Evolutionary conservation across 2,329 filamentous ascomycete genomes (phyloP).

Genomic region (Ascochyta rabiei): DNA sequence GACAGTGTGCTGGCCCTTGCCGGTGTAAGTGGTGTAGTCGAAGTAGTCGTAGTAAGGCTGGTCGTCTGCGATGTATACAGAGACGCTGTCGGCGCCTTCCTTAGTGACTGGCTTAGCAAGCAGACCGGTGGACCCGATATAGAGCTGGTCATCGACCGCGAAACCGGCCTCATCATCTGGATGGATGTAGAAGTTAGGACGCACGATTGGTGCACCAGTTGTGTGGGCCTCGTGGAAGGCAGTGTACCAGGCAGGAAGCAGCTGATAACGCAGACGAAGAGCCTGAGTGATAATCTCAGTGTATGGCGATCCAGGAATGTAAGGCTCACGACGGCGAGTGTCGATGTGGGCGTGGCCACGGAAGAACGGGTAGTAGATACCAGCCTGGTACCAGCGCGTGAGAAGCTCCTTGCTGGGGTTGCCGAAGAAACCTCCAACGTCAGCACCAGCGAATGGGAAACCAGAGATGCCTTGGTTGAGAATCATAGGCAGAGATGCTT

Average conservation of each 20-base stretch:
- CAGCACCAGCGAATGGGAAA: constrained; percentile 91
- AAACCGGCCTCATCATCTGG: constrained; percentile 88
- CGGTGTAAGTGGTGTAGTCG: constrained; percentile 77
- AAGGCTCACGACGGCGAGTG: constrained; percentile 90
- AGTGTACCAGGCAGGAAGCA: constrained; percentile 95
- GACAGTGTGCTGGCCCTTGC: constrained; percentile 74
- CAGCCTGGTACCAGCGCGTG: constrained; percentile 94
- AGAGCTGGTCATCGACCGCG: constrained; percentile 88
- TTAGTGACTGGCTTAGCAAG: constrained; percentile 90
- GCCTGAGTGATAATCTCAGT: constrained; percentile 85
- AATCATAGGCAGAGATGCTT: constrained; percentile 90
- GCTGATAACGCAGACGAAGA: constrained; percentile 83
- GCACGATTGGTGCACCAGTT: constrained; percentile 83
- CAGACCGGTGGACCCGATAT: constrained; percentile 84
- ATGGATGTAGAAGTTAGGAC: constrained; percentile 92
- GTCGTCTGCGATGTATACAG: constrained; percentile 86
- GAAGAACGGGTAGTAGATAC: constrained; percentile 98
- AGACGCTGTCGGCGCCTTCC: constrained; percentile 72
- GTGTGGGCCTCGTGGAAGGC: constrained; percentile 89
- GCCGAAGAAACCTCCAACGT: constrained; percentile 97
- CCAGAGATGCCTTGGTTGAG: constrained; percentile 90
- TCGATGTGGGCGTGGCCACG: constrained; percentile 97
- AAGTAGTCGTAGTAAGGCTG: constrained; percentile 97
- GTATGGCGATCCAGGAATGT: constrained; percentile 83
- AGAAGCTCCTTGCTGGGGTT: constrained; percentile 93